Evolutionary conservation across 768 basidiomycete genomes (phyloP).

Genomic region (Rhodosporidiobolus sp.): DNA sequence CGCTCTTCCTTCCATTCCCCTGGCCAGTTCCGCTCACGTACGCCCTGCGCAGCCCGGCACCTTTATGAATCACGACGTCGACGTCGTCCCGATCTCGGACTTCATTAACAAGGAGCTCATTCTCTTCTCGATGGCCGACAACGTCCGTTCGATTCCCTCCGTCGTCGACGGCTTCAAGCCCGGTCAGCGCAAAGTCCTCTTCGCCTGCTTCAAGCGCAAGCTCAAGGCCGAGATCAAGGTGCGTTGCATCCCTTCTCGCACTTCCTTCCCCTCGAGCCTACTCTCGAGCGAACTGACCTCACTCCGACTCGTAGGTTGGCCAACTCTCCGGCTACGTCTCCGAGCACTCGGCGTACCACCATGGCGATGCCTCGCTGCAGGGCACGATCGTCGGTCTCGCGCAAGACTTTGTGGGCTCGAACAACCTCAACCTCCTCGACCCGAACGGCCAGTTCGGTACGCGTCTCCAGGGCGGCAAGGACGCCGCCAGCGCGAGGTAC

Average conservation of each 20-base stretch:
- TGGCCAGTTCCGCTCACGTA: background rate
- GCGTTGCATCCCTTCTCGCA: background rate
- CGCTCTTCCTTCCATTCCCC: background rate
- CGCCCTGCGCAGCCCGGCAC: slow-evolving; percentile 71
- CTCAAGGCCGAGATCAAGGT: slow-evolving; percentile 89
- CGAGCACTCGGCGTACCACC: slow-evolving; percentile 93
- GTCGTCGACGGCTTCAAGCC: slow-evolving; percentile 93
- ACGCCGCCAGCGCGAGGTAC: slow-evolving; percentile 93
- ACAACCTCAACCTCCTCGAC: slow-evolving; percentile 82
- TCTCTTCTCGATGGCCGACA: slow-evolving; percentile 98
- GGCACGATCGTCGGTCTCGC: slow-evolving; percentile 90
- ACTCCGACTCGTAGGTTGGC: slow-evolving; percentile 61
- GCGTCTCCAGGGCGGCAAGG: slow-evolving; percentile 79
- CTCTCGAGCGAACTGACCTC: background rate
- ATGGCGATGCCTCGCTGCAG: slow-evolving; percentile 83
- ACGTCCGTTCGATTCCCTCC: slow-evolving; percentile 94
- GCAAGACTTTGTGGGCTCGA: slow-evolving; percentile 89
- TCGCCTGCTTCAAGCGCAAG: slow-evolving; percentile 93
- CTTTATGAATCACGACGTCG: slow-evolving; percentile 79
- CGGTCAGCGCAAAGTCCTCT: slow-evolving; percentile 93
- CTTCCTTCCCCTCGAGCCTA: background rate
- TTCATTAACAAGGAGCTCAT: slow-evolving; percentile 98
- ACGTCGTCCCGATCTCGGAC: slow-evolving; percentile 81
- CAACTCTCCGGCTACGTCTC: slow-evolving; percentile 94
- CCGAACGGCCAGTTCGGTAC: slow-evolving; percentile 97